Conservation (phyloP, 768 basidiomycete species). For the Collybiopsis confluens region DNA sequence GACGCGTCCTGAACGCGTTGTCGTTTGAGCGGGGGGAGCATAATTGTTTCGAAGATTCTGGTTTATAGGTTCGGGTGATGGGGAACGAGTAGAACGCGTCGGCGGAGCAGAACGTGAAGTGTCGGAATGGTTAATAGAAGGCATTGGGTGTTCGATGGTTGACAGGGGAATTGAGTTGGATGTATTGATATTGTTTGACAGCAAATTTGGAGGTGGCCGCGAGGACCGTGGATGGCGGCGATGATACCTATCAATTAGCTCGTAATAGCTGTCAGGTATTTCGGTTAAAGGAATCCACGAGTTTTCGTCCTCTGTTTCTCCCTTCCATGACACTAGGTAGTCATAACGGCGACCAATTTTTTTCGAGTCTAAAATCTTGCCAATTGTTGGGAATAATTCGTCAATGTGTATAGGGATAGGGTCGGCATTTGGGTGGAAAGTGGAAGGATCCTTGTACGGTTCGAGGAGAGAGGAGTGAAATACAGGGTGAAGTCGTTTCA, state of each 20-base stretch:
- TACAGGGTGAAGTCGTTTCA: constrained; percentile 20
- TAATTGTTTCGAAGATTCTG: constrained; percentile 10
- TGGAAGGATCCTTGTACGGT: constrained; percentile 27
- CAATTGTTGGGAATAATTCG: constrained; percentile 17
- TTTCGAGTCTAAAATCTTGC: constrained; percentile 24
- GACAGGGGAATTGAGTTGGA: too few species aligned
- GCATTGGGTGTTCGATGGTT: neutral
- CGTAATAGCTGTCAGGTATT: constrained; percentile 23
- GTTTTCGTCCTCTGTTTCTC: constrained; percentile 22
- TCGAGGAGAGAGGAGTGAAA: constrained; percentile 29
- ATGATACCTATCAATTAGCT: constrained; percentile 29
- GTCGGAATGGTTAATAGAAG: too few species aligned
- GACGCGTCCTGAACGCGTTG: constrained; percentile 11
- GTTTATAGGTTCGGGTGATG: neutral
- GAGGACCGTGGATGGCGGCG: constrained; percentile 25
- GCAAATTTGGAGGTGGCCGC: constrained; percentile 18
- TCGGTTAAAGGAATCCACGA: constrained; percentile 34
- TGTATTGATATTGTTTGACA: neutral
- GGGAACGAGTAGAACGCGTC: neutral
- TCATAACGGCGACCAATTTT: constrained; percentile 31
- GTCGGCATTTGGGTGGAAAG: constrained; percentile 24
- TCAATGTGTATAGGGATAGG: constrained; percentile 17
- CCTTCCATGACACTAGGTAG: constrained; percentile 27
- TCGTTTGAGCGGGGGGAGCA: constrained; percentile 7
- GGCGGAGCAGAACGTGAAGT: neutral